Base-by-base conservation (phyloP, 1,284 basidiomycete species). In the Puccinia novopanici region DNA sequence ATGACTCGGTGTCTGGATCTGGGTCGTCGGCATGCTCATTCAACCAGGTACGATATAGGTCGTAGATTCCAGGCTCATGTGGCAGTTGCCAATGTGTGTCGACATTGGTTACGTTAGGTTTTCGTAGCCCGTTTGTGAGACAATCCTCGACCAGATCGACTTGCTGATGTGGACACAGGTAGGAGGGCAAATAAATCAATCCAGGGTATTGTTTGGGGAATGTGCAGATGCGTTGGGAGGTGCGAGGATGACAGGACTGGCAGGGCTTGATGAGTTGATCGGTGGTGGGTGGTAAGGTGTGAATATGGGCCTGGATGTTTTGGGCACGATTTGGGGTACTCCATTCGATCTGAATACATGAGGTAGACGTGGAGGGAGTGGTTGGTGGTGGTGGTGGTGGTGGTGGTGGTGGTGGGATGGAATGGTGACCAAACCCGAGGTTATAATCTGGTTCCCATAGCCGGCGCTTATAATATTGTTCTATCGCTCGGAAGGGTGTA, bases 381-480 rank as follows among this genome's bases (percentile, higher is more conserved):
- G n/a, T n/a, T n/a, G n/a, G n/a, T n/a, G n/a, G n/a, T n/a, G n/a
- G n/a, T n/a, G 12, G 30, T n/a, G n/a, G 63, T n/a, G n/a, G n/a
- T 22, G 12, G 30, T 8, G 48, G 13, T 34, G 55, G 22, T 34
- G 59, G 34, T 13, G 61, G 59, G n/a, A 76, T 50, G 45, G 55
- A 63, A 67, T 67, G 24, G 40, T 54, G 59, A 15, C 74, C 74
- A 34, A 76, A 63, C 37, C 40, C 74, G 19, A 63, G 55, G 37
- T 52, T 37, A 40, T 76, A 76, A 37, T 76, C 61, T 57, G 74
- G 74, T 34, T 76, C 61, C 74, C 74, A 76, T 10, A 76, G 61
- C 24, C 74, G 45, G n/a, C 57, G 57, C 37, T 76, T 76, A 27
- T 76, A 76, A 22, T 76, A 76, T 37, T 76, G 57, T 52, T 76